Conservation (phyloP, 169 alveolate genomes). For the Cryptosporidium ryanae region DNA sequence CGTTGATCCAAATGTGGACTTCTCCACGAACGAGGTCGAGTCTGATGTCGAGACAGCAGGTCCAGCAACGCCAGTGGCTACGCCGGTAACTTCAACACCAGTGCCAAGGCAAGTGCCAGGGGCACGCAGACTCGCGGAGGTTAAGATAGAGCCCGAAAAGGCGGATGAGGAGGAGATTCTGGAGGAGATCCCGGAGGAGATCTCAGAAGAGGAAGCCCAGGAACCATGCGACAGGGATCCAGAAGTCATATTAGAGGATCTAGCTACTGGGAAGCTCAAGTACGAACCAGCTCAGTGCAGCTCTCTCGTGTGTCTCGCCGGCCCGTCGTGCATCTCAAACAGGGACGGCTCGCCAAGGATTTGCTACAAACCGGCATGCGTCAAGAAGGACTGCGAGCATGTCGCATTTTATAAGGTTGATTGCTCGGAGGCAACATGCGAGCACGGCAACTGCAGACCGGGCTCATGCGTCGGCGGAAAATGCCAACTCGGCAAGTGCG, state of each 20-base stretch:
- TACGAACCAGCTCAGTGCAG: slow-evolving; percentile 57
- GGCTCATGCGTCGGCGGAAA: slow-evolving; percentile 57
- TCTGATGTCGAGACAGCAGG: slow-evolving; percentile 17
- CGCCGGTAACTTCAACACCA: neutral
- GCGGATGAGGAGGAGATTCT: slow-evolving; percentile 2
- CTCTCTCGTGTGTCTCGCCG: slow-evolving; percentile 20
- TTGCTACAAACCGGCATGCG: slow-evolving; percentile 53
- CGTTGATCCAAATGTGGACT: slow-evolving; percentile 41
- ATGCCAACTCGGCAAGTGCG: slow-evolving; percentile 25
- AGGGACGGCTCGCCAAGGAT: slow-evolving; percentile 48
- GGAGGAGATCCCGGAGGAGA: slow-evolving; percentile 15
- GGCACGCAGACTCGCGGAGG: slow-evolving; percentile 13
- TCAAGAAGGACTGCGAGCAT: slow-evolving; percentile 48
- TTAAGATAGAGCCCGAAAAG: neutral
- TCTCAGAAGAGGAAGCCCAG: neutral
- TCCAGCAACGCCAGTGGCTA: neutral
- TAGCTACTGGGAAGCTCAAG: neutral
- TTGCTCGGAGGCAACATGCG: slow-evolving; percentile 38
- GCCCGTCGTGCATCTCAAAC: slow-evolving; percentile 31
- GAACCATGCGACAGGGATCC: slow-evolving; percentile 18
- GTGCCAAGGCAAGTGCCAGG: slow-evolving; percentile 6
- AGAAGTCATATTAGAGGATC: slow-evolving; percentile 12
- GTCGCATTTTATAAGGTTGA: slow-evolving; percentile 14
- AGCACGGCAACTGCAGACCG: slow-evolving; percentile 12
- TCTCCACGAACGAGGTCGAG: slow-evolving; percentile 3